phyloP scores from a whole-genome alignment of 202 grass and related monocot species.

The Bolboschoenoplectus hybrid region DNA sequence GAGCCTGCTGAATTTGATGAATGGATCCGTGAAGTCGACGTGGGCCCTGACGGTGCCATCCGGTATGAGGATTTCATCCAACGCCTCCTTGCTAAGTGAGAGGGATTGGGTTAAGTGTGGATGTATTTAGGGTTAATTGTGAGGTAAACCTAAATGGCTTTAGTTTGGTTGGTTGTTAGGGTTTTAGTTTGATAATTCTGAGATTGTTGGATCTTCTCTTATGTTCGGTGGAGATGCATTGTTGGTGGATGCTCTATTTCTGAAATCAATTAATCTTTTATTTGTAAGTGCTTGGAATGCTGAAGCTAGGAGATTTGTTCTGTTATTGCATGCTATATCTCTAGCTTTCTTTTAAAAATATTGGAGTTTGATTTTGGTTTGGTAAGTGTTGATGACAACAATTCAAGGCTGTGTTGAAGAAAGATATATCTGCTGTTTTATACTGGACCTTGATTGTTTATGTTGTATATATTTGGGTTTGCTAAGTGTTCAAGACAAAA shows the following conservation, averaged over 20 bases:
- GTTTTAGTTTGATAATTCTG: conserved; percentile 15
- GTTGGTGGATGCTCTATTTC: conserved; percentile 21
- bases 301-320: background rate
- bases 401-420: background rate
- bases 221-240: background rate
- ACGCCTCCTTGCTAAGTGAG: conserved; percentile 40
- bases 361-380: background rate
- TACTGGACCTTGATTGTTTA: conserved; percentile 2
- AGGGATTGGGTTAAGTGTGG: background rate
- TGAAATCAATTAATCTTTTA: conserved; percentile 22
- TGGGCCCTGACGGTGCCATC: conserved; percentile 37
- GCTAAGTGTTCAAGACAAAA: background rate
- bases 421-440: background rate
- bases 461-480: background rate
- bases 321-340: background rate
- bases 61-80: conserved; percentile 45
- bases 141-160: background rate
- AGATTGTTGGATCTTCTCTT: conserved; percentile 21
- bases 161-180: conserved; percentile 21
- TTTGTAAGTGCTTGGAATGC: conserved; percentile 18
- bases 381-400: conserved; percentile 7
- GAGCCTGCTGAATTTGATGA: conserved; percentile 44
- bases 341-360: background rate
- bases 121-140: conserved; percentile 35
- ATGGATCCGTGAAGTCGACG: conserved; percentile 45